Conservation (phyloP, 495 filamentous ascomycete species). For the Aspergillus steynii region DNA sequence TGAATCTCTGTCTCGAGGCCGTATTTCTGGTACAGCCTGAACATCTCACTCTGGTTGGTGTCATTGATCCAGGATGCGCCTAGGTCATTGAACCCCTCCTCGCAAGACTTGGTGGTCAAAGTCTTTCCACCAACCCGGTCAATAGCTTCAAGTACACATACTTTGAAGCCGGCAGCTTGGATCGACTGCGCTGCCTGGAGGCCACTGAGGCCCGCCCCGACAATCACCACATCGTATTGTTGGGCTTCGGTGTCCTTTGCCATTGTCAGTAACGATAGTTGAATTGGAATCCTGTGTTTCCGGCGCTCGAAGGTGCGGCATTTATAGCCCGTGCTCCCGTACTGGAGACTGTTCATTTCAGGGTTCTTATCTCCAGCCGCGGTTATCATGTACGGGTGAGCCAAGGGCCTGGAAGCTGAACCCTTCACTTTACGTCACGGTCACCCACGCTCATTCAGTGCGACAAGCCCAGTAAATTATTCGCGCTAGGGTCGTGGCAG, state of each 20-base stretch:
- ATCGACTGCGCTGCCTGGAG: slow-evolving; percentile 45
- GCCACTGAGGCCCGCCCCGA: slow-evolving; percentile 53
- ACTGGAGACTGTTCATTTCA: too few relatives aligned
- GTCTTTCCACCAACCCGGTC: slow-evolving; percentile 52
- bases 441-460: too few relatives aligned
- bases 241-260: neutral
- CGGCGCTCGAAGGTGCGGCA: too few relatives aligned
- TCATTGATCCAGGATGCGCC: slow-evolving; percentile 55
- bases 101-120: slow-evolving; percentile 21
- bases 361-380: too few relatives aligned
- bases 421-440: too few relatives aligned
- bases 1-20: slow-evolving; percentile 41
- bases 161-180: slow-evolving; percentile 36
- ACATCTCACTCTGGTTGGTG: slow-evolving; percentile 44
- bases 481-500: too few relatives aligned
- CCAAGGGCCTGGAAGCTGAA: too few relatives aligned
- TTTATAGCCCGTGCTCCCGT: too few relatives aligned
- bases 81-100: slow-evolving; percentile 39
- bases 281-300: too few relatives aligned
- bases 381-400: too few relatives aligned
- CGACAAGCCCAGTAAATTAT: too few relatives aligned
- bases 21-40: slow-evolving; percentile 31
- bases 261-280: neutral
- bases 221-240: slow-evolving; percentile 39
- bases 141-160: slow-evolving; percentile 46